These are phyloP conservation scores for Huntiella abstrusa DNA, from an alignment of 2,329 filamentous ascomycete species.

Conservation along the genomic window DNA sequence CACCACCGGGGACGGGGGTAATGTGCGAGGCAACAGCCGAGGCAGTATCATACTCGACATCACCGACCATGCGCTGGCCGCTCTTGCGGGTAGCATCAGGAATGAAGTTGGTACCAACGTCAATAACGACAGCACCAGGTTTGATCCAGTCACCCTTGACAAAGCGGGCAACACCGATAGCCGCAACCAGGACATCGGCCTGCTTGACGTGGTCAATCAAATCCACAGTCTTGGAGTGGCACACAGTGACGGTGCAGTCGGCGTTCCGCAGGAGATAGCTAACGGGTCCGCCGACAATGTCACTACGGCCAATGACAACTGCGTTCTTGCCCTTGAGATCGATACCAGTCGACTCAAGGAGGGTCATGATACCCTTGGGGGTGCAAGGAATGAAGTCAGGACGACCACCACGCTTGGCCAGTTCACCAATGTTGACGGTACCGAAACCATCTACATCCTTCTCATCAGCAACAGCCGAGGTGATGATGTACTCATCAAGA, in stretches of 20 bases:
- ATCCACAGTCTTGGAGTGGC: slow-evolving; percentile 71
- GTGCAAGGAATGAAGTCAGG: slow-evolving; percentile 90
- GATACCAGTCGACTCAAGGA: slow-evolving; percentile 68
- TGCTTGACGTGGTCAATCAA: slow-evolving; percentile 56
- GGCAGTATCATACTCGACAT: slow-evolving; percentile 81
- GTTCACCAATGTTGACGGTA: slow-evolving; percentile 81
- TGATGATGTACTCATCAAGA: slow-evolving; percentile 78
- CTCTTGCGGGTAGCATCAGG: slow-evolving; percentile 80
- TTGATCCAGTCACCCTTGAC: slow-evolving; percentile 95
- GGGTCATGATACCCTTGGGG: slow-evolving; percentile 88
- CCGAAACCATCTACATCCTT: slow-evolving; percentile 99
- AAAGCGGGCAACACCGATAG: slow-evolving; percentile 72
- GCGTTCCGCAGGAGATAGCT: slow-evolving; percentile 91
- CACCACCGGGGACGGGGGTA: slow-evolving; percentile 88
- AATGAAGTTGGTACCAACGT: slow-evolving; percentile 94
- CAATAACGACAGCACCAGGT: slow-evolving; percentile 84
- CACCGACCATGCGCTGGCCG: slow-evolving; percentile 77
- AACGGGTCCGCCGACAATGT: slow-evolving; percentile 93
- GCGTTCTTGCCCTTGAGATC: slow-evolving; percentile 78
- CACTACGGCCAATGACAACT: slow-evolving; percentile 83
- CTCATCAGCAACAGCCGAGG: slow-evolving; percentile 74
- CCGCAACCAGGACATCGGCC: slow-evolving; percentile 80
- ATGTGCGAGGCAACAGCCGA: slow-evolving; percentile 76
- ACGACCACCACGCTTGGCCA: slow-evolving; percentile 82
- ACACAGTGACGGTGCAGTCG: slow-evolving; percentile 89